Evolutionary conservation across 441 rosid genomes (phyloP), one percentile per base, ranked within the genome.

Genomic region (Populus hybrid): DNA sequence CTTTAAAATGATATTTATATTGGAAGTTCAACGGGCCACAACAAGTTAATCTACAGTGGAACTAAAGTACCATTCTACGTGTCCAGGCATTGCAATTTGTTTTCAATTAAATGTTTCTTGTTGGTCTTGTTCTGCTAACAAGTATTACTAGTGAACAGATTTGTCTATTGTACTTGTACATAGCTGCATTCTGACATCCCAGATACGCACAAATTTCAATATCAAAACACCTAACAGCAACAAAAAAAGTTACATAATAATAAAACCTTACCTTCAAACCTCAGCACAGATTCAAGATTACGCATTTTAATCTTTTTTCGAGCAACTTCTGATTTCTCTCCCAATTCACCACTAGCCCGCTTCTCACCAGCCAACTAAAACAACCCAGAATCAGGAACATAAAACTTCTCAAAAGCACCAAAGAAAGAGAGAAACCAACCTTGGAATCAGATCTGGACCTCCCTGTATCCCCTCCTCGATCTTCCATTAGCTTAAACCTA

Each of bases 221-320:
- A 29, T 7, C 24, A 64, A 61, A 76, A 36, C 20, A 73, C 26
- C 20, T 28, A 65, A 24, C 42, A n/a, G 9, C 28, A 40, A 65
- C 64, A 40, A 59, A 64, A 74, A 80, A 76, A 78, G 64, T 45
- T 36, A 77, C 9, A 66, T 24, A 50, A 53, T 9, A 50, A 64
- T 64, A 33, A 64, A 21, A 8, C 66, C 28, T 67, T 83, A 91
- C 96, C 94, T 71, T 85, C 82, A 78, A 88, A 74, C 61, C 74
- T 80, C 74, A 80, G 59, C 56, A 78, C 82, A 29, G 85, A 80
- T 75, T 77, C 84, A 77, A 84, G 89, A 86, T 90, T 88, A 78
- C 79, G 80, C 81, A 86, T 45, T 85, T 91, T 92, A 75, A 76
- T 83, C 76, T 88, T 87, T 82, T 87, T 94, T 45, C 82, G 80